A percentile compares a stretch with the other conserved stretches of the same genome.
Conservation (phyloP, 75 land plant species). For the Pseudotsuga menziesii region DNA sequence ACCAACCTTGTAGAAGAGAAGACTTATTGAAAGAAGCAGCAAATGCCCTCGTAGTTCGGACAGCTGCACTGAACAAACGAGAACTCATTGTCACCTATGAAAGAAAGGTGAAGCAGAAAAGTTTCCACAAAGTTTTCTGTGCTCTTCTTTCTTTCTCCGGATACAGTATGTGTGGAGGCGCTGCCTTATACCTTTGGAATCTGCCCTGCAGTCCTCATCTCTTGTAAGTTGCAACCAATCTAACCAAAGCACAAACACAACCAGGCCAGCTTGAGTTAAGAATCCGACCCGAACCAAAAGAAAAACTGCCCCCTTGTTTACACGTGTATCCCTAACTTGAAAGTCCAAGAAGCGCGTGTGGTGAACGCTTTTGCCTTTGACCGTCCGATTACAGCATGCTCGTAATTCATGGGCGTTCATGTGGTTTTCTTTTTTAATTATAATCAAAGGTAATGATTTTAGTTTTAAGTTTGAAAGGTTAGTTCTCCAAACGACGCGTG, state of each 20-base stretch:
- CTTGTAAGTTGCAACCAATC: not conserved
- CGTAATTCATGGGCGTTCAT: no score
- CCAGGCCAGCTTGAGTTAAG: not conserved
- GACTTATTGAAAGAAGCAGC: not conserved
- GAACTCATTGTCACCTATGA: not conserved
- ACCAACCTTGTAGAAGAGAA: constrained; percentile 5
- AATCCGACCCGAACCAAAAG: not conserved
- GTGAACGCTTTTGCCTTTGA: no score
- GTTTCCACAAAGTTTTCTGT: not conserved
- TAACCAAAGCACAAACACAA: not conserved
- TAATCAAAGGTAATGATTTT: no score
- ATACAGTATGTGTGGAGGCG: not conserved
- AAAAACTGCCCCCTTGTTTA: not conserved
- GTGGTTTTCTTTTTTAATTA: no score
- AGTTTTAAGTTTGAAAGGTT: no score
- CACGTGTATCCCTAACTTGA: not conserved
- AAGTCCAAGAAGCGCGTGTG: no score
- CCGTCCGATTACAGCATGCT: no score
- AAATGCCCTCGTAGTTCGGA: constrained; percentile 2
- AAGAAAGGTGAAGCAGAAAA: not conserved
- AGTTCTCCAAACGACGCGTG: no score
- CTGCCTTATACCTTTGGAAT: no score
- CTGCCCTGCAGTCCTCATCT: not conserved
- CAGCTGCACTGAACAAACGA: constrained; percentile 5
- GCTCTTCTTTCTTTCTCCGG: not conserved